Base-by-base conservation (phyloP, 345 rosid genomes). In the Eucalyptus decipiens region DNA sequence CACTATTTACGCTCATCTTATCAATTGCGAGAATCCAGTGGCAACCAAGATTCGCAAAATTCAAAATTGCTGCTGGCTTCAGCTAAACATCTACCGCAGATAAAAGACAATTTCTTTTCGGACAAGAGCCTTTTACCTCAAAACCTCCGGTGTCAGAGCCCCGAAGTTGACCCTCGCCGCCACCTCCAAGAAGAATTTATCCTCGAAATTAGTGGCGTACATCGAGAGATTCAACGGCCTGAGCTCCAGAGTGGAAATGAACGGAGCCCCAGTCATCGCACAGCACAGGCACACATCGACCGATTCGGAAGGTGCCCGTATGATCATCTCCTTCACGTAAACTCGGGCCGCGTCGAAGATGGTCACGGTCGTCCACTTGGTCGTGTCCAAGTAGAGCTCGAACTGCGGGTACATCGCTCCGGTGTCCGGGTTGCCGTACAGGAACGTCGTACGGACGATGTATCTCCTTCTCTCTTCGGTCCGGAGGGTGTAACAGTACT, bases 111-210 rank as follows among this genome's bases (percentile, higher is more conserved):
- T 23, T 17, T 17, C 7, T 69, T 34, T 69, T 34, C 81, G 43
- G 43, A 28, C 43, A 16, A 43, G 32, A 30, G 18, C 40, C 60
- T 85, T 69, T 69, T 65, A 98, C 99, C 99, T 95, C 88, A 98
- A 85, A 48, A 90, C 93, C 88, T 96, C 96, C 89, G 88, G 92
- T 85, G 62, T 95, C 28, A 89, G 91, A 91, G 99, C 99, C 48
- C 99, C 99, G 85, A 97, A 97, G 90, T 97, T 98, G 18, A 97
- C 98, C 91, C 99, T 96, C 14, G 99, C 99, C 21, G 98, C 98
- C 86, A 97, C 97, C 80, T 96, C 94, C 87, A 97, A 91, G 95
- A 95, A 97, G 95, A 95, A 98, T 48, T 80, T 91, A 87, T 94
- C 99, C 93, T 98, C 99, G 86, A 91, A 97, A 93, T 94, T 95